phyloP scores from a whole-genome alignment of 768 basidiomycete genomes.

The Clavaria fumosa region DNA sequence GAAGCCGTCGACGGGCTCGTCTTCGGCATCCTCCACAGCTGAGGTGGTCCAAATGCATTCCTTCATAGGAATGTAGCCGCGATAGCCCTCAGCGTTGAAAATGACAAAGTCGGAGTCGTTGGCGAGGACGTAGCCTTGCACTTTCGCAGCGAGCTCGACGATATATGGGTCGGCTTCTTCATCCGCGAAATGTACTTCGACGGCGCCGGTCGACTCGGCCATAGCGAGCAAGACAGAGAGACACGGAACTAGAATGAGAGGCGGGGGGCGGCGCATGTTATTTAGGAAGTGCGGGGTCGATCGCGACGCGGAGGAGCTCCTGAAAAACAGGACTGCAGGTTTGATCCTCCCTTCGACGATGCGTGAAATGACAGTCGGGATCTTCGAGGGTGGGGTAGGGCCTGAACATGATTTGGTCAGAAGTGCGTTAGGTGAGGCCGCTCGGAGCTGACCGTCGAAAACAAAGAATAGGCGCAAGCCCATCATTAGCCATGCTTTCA shows the following conservation, averaged over 20 bases:
- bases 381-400: conserved; percentile 55
- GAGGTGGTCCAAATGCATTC: conserved; percentile 54
- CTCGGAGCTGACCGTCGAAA: conserved; percentile 52
- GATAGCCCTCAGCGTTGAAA: conserved; percentile 59
- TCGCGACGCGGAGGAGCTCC: conserved; percentile 55
- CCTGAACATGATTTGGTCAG: conserved; percentile 27
- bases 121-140: conserved; percentile 61
- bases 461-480: conserved; percentile 59
- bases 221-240: conserved; percentile 35
- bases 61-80: conserved; percentile 61
- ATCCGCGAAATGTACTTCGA: conserved; percentile 59
- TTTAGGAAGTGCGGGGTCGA: conserved; percentile 49
- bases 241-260: conserved; percentile 43
- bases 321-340: conserved; percentile 60
- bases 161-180: conserved; percentile 73
- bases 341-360: conserved; percentile 42
- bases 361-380: conserved; percentile 47
- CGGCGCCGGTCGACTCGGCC: conserved; percentile 17
- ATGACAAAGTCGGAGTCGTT: conserved; percentile 77
- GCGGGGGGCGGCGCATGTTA: conserved; percentile 64
- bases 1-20: conserved; percentile 33
- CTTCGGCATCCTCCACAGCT: conserved; percentile 14
- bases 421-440: conserved; percentile 3
- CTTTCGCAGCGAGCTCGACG: conserved; percentile 65
- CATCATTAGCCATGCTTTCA: conserved; percentile 52